A percentile compares a stretch with the other conserved stretches of the same genome.
Conservation (phyloP, 768 basidiomycete genomes). For the Trametes cingulata region DNA sequence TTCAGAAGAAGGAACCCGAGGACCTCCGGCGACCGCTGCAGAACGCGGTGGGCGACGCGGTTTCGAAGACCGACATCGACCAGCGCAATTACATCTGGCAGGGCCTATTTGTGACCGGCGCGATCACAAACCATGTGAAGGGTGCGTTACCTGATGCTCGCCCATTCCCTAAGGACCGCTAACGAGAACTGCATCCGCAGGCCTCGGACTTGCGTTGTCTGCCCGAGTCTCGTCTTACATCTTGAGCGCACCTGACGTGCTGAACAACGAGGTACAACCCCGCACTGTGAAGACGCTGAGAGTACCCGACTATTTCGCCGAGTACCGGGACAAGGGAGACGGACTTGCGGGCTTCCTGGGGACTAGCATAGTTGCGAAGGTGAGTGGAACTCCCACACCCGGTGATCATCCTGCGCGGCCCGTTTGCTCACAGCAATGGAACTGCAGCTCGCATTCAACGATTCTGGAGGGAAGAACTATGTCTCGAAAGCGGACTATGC, state of each 20-base stretch:
- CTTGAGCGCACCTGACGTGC: conserved; percentile 54
- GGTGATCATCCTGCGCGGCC: not conserved
- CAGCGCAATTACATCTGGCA: conserved; percentile 75
- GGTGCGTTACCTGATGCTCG: conserved; percentile 44
- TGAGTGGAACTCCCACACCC: conserved; percentile 31
- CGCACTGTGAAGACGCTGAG: conserved; percentile 59
- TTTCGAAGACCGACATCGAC: conserved; percentile 61
- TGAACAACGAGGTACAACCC: conserved; percentile 73
- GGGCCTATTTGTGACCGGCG: conserved; percentile 80
- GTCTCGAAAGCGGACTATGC: conserved; percentile 82
- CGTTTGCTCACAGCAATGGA: not conserved
- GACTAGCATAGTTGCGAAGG: conserved; percentile 84
- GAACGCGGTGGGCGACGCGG: conserved; percentile 64
- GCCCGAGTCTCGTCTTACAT: conserved; percentile 67
- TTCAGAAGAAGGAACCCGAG: conserved; percentile 7
- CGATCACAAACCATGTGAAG: conserved; percentile 68
- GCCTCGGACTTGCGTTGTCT: conserved; percentile 57
- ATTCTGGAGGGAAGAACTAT: conserved; percentile 63
- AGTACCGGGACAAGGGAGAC: conserved; percentile 85
- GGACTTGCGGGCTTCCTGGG: conserved; percentile 82
- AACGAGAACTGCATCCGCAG: conserved; percentile 17
- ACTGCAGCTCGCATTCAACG: conserved; percentile 73
- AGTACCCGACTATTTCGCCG: conserved; percentile 89
- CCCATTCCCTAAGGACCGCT: not conserved
- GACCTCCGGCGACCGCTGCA: conserved; percentile 39